Evolutionary conservation across 495 filamentous ascomycete genomes (phyloP), one percentile per base, ranked within the genome.

Genomic region (Hyaloscypha bicolor): DNA sequence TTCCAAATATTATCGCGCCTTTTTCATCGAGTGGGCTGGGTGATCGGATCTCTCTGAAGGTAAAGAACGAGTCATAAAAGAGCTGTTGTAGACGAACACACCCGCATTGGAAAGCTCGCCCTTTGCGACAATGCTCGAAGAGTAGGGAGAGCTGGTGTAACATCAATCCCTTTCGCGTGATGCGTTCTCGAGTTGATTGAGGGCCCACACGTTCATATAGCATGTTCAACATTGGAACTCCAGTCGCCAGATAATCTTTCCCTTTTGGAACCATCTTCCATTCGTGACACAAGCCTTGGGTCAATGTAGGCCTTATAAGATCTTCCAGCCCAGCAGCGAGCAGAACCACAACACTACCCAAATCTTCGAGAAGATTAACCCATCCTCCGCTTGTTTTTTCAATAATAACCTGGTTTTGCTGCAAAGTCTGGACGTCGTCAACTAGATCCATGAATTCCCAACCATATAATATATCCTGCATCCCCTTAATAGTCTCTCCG

Each of bases 201-300:
- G 59, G 37, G 9, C 59, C 59, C 9, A 32, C 59, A 19, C 25
- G 11, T 33, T 61, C 37, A 29, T 19, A 61, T 16, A 61, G 59
- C n/a, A 16, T 14, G 4, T 61, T 61, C 32, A 61, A n/a, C 37
- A 42, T 61, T 11, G 59, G 33, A 39, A 61, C 59, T 35, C 14
- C 25, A 14, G 59, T 22, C 19, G 37, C 31, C 19, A 61, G n/a
- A 32, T 61, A 61, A 32, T 61, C 59, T 32, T 37, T 61, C 32
- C 25, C 59, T 45, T 61, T 61, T 12, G 59, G 59, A 35, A 61
- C 37, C 9, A 19, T 37, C 31, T 29, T 61, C 59, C 59, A 61
- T 9, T 37, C 25, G n/a, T 61, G 59, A 30, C 59, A 61, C 21
- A 59, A 19, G 21, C 55, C 55, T 29, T 25, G 16, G 14, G 19